phyloP scores from a whole-genome alignment of 371 early-diverging fungal species.

The Rhizopus delemar region DNA sequence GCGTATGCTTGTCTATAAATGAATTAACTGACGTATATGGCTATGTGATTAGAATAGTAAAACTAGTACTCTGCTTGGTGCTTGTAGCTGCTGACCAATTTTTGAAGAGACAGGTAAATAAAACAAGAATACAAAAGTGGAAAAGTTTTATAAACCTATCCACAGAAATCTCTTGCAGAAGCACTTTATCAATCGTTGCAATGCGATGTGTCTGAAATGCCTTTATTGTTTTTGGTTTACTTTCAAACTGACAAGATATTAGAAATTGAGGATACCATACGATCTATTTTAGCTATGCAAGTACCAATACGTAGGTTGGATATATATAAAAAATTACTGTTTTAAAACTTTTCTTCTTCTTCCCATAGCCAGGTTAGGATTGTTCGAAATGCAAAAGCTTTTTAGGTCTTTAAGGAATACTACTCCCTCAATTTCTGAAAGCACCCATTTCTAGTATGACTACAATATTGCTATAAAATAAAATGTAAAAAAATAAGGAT shows the following conservation, averaged over 20 bases:
- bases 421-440: not conserved
- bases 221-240: constrained; percentile 38
- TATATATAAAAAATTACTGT: too few species aligned
- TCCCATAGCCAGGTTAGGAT: constrained; percentile 39
- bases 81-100: constrained; percentile 26
- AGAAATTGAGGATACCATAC: constrained; percentile 39
- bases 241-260: constrained; percentile 45
- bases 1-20: not conserved
- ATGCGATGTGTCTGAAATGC: constrained; percentile 43
- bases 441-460: not conserved
- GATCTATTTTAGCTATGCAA: constrained; percentile 44
- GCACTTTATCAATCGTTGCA: constrained; percentile 28
- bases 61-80: constrained; percentile 19
- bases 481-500: too few species aligned
- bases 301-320: constrained; percentile 46
- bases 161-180: constrained; percentile 26
- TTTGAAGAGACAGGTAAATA: constrained; percentile 24
- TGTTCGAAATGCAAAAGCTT: constrained; percentile 53
- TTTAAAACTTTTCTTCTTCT: not conserved
- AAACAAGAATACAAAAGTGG: not conserved
- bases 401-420: constrained; percentile 20
- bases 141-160: not conserved
- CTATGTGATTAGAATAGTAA: constrained; percentile 12
- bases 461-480: too few species aligned
- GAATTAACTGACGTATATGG: not conserved